These are phyloP conservation scores for Musa balbisiana DNA, from an alignment of 202 grass and related monocot genomes.

Conservation along the genomic window DNA sequence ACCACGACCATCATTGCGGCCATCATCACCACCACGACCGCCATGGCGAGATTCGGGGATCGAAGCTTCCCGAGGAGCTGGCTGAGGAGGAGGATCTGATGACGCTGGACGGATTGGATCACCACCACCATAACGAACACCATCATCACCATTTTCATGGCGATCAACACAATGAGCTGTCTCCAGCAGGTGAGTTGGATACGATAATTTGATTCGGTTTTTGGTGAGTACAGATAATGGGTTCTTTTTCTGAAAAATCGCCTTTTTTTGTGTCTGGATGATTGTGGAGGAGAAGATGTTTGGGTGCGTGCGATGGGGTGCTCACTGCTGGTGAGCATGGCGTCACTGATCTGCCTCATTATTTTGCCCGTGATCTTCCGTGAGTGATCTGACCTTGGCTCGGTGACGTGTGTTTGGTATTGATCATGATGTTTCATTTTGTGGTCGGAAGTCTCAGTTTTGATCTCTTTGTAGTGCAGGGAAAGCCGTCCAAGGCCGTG, in stretches of 20 bases:
- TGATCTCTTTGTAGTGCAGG: conserved; percentile 45
- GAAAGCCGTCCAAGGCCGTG: conserved; percentile 78
- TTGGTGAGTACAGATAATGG: neutral
- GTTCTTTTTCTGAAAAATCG: conserved; percentile 8
- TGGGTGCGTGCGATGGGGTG: conserved; percentile 95
- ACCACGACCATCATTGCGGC: conserved; percentile 1
- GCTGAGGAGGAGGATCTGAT: conserved; percentile 95
- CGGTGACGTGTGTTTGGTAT: conserved; percentile 1
- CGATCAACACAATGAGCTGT: conserved; percentile 29
- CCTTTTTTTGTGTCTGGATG: neutral
- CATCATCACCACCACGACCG: conserved; percentile 19
- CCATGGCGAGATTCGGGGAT: conserved; percentile 34
- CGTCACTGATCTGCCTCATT: conserved; percentile 89
- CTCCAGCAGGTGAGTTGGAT: conserved; percentile 48
- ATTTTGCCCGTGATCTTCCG: conserved; percentile 84
- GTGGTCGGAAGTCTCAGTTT: conserved; percentile 4
- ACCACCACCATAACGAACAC: conserved; percentile 20
- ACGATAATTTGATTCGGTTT: neutral
- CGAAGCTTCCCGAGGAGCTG: conserved; percentile 76
- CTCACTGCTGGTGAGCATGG: conserved; percentile 90
- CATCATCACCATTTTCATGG: conserved; percentile 31
- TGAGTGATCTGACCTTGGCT: conserved; percentile 28
- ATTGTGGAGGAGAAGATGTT: conserved; percentile 35
- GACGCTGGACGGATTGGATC: conserved; percentile 41
- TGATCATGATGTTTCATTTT: neutral